A percentile compares a stretch with the other conserved stretches of the same genome.
Evolutionary conservation across 1,139 yeast genomes (phyloP).

Genomic region (Debaryomyces coudertii): DNA sequence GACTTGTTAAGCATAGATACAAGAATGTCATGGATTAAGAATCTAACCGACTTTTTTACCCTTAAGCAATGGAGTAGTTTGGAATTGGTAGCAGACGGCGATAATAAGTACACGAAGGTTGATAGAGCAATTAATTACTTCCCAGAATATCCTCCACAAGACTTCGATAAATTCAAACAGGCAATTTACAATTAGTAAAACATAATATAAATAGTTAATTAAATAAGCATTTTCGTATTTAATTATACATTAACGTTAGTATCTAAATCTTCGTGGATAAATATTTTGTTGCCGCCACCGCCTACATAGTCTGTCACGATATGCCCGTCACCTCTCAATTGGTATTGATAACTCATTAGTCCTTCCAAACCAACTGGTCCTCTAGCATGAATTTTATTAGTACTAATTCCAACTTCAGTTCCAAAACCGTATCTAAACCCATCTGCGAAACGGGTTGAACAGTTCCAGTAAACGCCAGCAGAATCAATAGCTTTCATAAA

Average conservation of each 20-base stretch:
- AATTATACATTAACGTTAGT: conserved; percentile 14
- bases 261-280: conserved; percentile 69
- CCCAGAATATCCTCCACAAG: conserved; percentile 47
- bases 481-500: conserved; percentile 90
- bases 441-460: conserved; percentile 95
- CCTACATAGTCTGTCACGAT: conserved; percentile 89
- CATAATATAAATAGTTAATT: background rate
- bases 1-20: conserved; percentile 57
- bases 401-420: conserved; percentile 96
- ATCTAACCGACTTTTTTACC: conserved; percentile 61
- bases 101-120: conserved; percentile 22
- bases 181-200: conserved; percentile 7
- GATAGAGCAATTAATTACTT: conserved; percentile 37
- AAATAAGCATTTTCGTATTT: conserved; percentile 2
- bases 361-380: conserved; percentile 99
- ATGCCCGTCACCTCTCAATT: conserved; percentile 88
- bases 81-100: conserved; percentile 18
- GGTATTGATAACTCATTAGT: conserved; percentile 92
- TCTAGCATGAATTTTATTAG: conserved; percentile 95
- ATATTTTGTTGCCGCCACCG: conserved; percentile 85
- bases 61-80: conserved; percentile 63
- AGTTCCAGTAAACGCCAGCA: conserved; percentile 98
- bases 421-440: conserved; percentile 99
- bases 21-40: conserved; percentile 75
- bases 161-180: conserved; percentile 34